Evolutionary conservation across 768 basidiomycete species (phyloP).

Genomic region (Lactarius evosmus): DNA sequence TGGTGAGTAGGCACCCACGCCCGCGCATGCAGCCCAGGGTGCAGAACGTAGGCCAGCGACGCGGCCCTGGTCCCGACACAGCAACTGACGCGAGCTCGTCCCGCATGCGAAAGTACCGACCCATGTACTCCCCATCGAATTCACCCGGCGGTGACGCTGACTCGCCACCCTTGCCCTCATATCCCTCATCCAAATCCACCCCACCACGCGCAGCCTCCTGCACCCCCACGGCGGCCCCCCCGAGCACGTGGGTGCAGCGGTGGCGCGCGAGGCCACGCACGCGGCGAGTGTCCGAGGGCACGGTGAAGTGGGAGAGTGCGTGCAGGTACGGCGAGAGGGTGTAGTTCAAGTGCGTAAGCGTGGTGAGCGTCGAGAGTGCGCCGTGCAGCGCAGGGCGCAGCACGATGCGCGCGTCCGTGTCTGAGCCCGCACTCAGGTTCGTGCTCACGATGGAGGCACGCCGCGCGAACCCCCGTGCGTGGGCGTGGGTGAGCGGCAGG

Average conservation of each 20-base stretch:
- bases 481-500: slow-evolving; percentile 21
- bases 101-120: slow-evolving; percentile 59
- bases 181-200: background rate
- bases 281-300: slow-evolving; percentile 78
- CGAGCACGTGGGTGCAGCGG: slow-evolving; percentile 53
- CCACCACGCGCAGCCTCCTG: slow-evolving; percentile 19
- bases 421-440: slow-evolving; percentile 36
- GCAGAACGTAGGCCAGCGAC: background rate
- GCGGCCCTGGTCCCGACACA: background rate
- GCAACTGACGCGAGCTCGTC: slow-evolving; percentile 29
- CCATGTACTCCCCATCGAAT: slow-evolving; percentile 70
- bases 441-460: slow-evolving; percentile 39
- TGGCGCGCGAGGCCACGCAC: slow-evolving; percentile 64
- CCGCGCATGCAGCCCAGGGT: background rate
- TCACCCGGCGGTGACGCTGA: slow-evolving; percentile 38
- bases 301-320: slow-evolving; percentile 86
- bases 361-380: slow-evolving; percentile 80
- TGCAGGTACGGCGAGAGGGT: slow-evolving; percentile 93
- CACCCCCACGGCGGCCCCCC: slow-evolving; percentile 30
- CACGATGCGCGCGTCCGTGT: slow-evolving; percentile 44
- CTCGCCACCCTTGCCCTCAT: background rate
- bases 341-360: slow-evolving; percentile 84
- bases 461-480: slow-evolving; percentile 29
- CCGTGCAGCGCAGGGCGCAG: slow-evolving; percentile 66
- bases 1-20: background rate